These are phyloP conservation scores for Iris macrosiphon DNA, from an alignment of 106 monocot species.

Conservation along the genomic window DNA sequence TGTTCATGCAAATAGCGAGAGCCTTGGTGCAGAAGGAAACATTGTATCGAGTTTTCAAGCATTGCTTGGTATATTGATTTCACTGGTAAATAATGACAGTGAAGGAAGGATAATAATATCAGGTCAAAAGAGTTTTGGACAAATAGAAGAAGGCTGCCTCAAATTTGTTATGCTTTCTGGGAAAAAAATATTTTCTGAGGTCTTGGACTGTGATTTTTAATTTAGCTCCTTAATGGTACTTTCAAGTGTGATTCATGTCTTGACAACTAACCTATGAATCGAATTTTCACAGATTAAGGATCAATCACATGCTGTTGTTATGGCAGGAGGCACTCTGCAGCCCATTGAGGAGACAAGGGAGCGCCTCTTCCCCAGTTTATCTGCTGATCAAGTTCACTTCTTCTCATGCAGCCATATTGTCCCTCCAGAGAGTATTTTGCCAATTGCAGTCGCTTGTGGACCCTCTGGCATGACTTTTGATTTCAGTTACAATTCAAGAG, in stretches of 20 bases:
- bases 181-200: conserved; percentile 89
- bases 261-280: background rate
- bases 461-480: conserved; percentile 87
- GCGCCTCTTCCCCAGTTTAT: conserved; percentile 69
- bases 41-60: conserved; percentile 71
- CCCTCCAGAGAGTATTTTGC: conserved; percentile 89
- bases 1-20: conserved; percentile 13
- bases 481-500: conserved; percentile 83
- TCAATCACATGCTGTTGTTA: conserved; percentile 66
- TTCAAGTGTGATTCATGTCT: background rate
- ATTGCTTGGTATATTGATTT: conserved; percentile 59
- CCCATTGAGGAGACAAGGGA: conserved; percentile 91
- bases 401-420: conserved; percentile 92
- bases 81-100: conserved; percentile 62
- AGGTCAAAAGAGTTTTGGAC: conserved; percentile 26
- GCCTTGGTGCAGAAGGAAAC: conserved; percentile 37
- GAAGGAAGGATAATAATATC: conserved; percentile 87
- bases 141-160: conserved; percentile 47
- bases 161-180: conserved; percentile 98
- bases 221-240: background rate
- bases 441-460: conserved; percentile 67
- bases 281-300: conserved; percentile 46
- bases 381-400: conserved; percentile 44
- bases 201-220: conserved; percentile 1
- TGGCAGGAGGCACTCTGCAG: conserved; percentile 89